Percentiles rank a stretch among this genome's conserved stretches.
Evolutionary conservation across 306 rosid genomes (phyloP).

Genomic region (Malus fusca): DNA sequence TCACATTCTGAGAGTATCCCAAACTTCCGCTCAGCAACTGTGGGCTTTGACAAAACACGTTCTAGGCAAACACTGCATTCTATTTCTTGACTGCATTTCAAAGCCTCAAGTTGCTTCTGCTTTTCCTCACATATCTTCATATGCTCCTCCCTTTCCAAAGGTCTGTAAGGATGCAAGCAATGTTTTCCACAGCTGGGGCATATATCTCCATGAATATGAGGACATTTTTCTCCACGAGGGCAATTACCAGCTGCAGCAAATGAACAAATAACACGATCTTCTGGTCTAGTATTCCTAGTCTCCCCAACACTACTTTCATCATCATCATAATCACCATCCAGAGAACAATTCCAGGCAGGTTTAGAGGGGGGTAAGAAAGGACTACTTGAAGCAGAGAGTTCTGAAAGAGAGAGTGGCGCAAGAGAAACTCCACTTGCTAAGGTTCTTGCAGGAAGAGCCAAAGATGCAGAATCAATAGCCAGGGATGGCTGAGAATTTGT

Average conservation of each 20-base stretch:
- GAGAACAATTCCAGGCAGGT: constrained; percentile 45
- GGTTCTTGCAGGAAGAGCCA: constrained; percentile 22
- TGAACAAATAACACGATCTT: constrained; percentile 75
- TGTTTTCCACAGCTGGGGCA: constrained; percentile 82
- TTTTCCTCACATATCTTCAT: constrained; percentile 55
- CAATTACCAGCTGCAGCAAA: constrained; percentile 94
- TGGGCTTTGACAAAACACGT: constrained; percentile 78
- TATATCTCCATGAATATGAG: constrained; percentile 81
- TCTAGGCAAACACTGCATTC: constrained; percentile 98
- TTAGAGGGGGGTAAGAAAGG: constrained; percentile 35
- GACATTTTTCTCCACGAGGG: constrained; percentile 82
- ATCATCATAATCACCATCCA: constrained; percentile 30
- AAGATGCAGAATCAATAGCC: constrained; percentile 35
- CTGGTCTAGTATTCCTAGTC: constrained; percentile 35
- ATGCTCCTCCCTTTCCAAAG: constrained; percentile 86
- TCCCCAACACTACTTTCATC: constrained; percentile 33
- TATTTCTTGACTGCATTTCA: constrained; percentile 85
- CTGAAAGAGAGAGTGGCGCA: constrained; percentile 17
- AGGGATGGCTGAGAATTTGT: constrained; percentile 26
- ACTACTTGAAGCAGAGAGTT: constrained; percentile 35
- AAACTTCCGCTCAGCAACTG: constrained; percentile 77
- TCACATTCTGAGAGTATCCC: constrained; percentile 94
- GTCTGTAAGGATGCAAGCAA: constrained; percentile 86
- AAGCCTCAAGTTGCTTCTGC: constrained; percentile 75
- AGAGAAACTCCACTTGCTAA: constrained; percentile 32